phyloP scores from a whole-genome alignment of 2,329 filamentous ascomycete species.

The Talaromyces rugulosus region DNA sequence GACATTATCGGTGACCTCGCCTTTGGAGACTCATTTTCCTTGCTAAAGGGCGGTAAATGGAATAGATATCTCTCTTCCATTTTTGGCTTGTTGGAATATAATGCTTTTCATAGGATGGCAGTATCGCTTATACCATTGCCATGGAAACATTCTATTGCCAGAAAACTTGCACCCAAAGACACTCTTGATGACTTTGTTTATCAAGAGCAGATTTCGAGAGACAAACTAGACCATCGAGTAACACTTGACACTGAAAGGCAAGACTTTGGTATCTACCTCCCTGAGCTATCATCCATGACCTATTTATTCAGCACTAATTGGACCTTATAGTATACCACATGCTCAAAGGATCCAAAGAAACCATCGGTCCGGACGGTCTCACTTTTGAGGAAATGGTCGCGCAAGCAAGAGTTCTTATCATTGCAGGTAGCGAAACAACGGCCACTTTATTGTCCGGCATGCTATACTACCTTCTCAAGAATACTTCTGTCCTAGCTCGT shows the following conservation, averaged over 20 bases:
- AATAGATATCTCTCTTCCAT: constrained; percentile 6
- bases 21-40: constrained; percentile 37
- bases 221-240: neutral
- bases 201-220: constrained; percentile 17
- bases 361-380: neutral
- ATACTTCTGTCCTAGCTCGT: constrained; percentile 26
- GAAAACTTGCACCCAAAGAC: constrained; percentile 10
- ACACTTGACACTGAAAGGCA: constrained; percentile 16
- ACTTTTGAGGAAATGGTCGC: constrained; percentile 5
- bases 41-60: neutral
- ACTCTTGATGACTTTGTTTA: constrained; percentile 13
- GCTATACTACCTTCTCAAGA: constrained; percentile 38
- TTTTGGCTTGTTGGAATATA: constrained; percentile 8
- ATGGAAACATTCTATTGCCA: neutral
- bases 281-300: neutral
- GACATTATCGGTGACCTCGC: constrained; percentile 40
- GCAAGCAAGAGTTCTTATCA: neutral
- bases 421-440: constrained; percentile 36
- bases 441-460: constrained; percentile 41
- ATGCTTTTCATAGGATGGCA: constrained; percentile 2
- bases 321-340: constrained; percentile 8
- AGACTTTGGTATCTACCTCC: constrained; percentile 11
- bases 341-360: constrained; percentile 23
- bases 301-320: neutral
- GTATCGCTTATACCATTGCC: neutral